Conservation (phyloP, 2,329 filamentous ascomycete species). For the Coleophoma cylindrospora region DNA sequence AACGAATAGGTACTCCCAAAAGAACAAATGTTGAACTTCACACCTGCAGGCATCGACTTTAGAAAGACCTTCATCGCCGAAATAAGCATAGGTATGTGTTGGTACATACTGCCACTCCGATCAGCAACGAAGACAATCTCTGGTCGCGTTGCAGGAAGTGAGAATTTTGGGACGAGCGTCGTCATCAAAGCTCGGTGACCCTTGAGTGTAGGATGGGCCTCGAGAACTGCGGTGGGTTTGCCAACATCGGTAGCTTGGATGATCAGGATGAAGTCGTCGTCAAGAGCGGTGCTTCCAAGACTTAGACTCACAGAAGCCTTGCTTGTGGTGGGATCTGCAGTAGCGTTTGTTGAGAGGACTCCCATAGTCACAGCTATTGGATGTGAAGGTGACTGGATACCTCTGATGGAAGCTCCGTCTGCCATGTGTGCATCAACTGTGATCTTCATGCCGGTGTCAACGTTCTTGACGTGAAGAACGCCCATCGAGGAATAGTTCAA, state of each 20-base stretch:
- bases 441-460: constrained; percentile 30
- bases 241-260: constrained; percentile 55
- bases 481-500: constrained; percentile 18
- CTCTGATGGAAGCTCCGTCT: constrained; percentile 49
- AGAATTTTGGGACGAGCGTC: constrained; percentile 66
- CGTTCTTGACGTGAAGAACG: neutral
- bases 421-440: constrained; percentile 56
- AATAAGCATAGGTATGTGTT: constrained; percentile 47
- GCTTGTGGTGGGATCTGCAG: constrained; percentile 44
- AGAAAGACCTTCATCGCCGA: constrained; percentile 58
- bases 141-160: constrained; percentile 44
- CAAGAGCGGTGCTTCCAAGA: constrained; percentile 45
- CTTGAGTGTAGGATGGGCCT: constrained; percentile 56
- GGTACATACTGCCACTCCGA: constrained; percentile 61
- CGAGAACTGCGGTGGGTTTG: constrained; percentile 59
- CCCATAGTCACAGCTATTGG: constrained; percentile 62
- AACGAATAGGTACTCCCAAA: constrained; percentile 48
- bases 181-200: constrained; percentile 64
- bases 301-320: constrained; percentile 59
- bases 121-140: constrained; percentile 73
- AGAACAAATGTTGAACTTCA: constrained; percentile 67
- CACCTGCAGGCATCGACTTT: constrained; percentile 57
- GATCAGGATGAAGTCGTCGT: constrained; percentile 63
- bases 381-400: constrained; percentile 62
- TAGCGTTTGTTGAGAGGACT: constrained; percentile 40